Base-by-base conservation (phyloP, 305 asterid genomes). In the Petunia hybrid region DNA sequence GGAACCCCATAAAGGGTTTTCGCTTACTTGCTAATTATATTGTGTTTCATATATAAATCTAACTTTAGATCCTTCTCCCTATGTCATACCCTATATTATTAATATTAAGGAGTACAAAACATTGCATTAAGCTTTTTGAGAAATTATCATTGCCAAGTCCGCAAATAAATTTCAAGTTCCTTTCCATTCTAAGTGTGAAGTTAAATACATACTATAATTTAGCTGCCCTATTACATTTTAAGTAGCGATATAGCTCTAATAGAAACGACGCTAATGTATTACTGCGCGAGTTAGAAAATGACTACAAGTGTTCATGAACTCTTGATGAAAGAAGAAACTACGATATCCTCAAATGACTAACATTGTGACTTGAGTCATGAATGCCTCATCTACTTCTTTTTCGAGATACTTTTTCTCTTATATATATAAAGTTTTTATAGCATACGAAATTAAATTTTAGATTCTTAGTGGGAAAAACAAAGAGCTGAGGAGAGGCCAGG, bases 1-100 rank as follows among this genome's bases (percentile, higher is more conserved):
- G 78, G 64, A 80, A 77, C 38, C 83, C 85, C 67, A 76, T 80
- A 82, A 75, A 36, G 39, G 48, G 14, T 12, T 3, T 46, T 2
- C 45, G 8, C 31, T 71, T 56, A 2, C 39, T 1, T 82, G 57
- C 2, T 41, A 22, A 38, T 57, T 73, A 6, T 39, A 45, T 42
- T 65, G 22, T 43, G 43, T 60, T 36, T 70, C 22, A 51, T 35
- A 43, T 36, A n/a, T 81, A 53, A 8, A 8, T 41, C 60, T 6
- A 38, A 10, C 31, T 53, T 22, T 16, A 38, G 8, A 61, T 62
- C 22, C 76, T 41, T 60, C 38, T 36, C 43, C 76, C 40, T 53
- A 39, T 38, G 16, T 3, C n/a, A 22, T n/a, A 36, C 38, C 75
- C 7, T 67, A 41, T 39, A 9, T 53, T 53, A 53, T 8, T 2